These are phyloP conservation scores for Sutorius australiensis DNA, from an alignment of 768 basidiomycete species.

Conservation along the genomic window DNA sequence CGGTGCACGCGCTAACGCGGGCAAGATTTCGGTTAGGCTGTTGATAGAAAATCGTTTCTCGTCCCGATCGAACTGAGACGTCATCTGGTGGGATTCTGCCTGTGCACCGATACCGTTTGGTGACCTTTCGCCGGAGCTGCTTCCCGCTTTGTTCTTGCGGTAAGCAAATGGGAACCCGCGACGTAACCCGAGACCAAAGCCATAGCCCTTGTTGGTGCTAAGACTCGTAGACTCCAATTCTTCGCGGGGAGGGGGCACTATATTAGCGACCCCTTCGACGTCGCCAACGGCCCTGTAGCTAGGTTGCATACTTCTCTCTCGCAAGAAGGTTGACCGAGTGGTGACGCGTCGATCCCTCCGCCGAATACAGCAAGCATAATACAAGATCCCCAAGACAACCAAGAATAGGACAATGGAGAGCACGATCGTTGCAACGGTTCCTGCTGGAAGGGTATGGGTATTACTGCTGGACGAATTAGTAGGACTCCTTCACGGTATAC, in stretches of 20 bases:
- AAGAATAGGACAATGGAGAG: conserved; percentile 54
- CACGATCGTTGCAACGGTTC: conserved; percentile 64
- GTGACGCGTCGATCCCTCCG: conserved; percentile 38
- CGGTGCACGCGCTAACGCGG: conserved; percentile 15
- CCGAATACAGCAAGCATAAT: conserved; percentile 46
- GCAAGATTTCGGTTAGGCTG: conserved; percentile 19
- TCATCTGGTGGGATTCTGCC: conserved; percentile 23
- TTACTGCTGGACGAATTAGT: conserved; percentile 12
- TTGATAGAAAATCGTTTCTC: conserved; percentile 29
- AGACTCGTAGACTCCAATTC: conserved; percentile 27
- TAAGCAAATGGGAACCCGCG: conserved; percentile 24
- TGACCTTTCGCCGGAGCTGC: conserved; percentile 17
- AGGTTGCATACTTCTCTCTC: background rate
- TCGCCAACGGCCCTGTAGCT: conserved; percentile 3
- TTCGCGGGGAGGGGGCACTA: conserved; percentile 14
- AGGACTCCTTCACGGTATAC: conserved; percentile 12
- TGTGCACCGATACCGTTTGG: conserved; percentile 7
- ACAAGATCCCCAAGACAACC: conserved; percentile 40
- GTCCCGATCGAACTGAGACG: conserved; percentile 19
- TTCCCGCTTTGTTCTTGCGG: conserved; percentile 23
- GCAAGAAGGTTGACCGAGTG: background rate
- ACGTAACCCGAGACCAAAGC: conserved; percentile 32
- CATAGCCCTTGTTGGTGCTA: conserved; percentile 32
- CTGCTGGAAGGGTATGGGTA: conserved; percentile 39
- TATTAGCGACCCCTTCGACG: conserved; percentile 8